A percentile compares a stretch with the other conserved stretches of the same genome.
phyloP scores from a whole-genome alignment of 2,329 filamentous ascomycete species.

The Aspergillus neotritici region DNA sequence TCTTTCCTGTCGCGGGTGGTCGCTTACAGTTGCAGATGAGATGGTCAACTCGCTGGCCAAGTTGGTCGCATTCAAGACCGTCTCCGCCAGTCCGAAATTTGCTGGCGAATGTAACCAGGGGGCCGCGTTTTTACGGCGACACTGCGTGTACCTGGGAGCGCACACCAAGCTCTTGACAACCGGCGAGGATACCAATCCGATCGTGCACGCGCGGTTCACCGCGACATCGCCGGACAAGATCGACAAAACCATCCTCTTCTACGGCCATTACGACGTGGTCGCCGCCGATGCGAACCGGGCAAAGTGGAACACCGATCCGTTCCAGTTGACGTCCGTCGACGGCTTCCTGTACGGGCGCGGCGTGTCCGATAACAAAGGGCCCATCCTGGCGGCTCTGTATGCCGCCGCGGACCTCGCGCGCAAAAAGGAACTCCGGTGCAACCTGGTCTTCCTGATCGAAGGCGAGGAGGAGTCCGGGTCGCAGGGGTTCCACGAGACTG shows the following conservation, averaged over 20 bases:
- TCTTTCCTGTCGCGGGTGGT: neutral
- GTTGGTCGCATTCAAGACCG: constrained; percentile 85
- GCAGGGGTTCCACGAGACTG: constrained; percentile 78
- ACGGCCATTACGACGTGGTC: constrained; percentile 97
- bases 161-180: constrained; percentile 86
- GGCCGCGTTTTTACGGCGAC: constrained; percentile 79
- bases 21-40: constrained; percentile 43
- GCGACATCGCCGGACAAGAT: constrained; percentile 61
- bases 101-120: constrained; percentile 88
- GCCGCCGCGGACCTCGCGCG: constrained; percentile 85
- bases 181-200: constrained; percentile 72
- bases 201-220: constrained; percentile 86
- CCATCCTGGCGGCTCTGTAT: constrained; percentile 87
- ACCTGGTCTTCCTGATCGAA: constrained; percentile 91
- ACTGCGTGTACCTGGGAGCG: constrained; percentile 89
- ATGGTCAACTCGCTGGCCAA: constrained; percentile 68
- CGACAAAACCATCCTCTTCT: constrained; percentile 87
- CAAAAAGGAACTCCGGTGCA: constrained; percentile 74
- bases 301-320: constrained; percentile 85
- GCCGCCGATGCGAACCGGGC: constrained; percentile 74
- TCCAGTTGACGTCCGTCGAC: constrained; percentile 80
- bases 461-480: constrained; percentile 96
- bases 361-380: constrained; percentile 97
- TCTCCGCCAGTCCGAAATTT: constrained; percentile 80
- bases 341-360: constrained; percentile 93